Conservation (phyloP, 2,329 filamentous ascomycete genomes). For the Diaporthe aspalathi region DNA sequence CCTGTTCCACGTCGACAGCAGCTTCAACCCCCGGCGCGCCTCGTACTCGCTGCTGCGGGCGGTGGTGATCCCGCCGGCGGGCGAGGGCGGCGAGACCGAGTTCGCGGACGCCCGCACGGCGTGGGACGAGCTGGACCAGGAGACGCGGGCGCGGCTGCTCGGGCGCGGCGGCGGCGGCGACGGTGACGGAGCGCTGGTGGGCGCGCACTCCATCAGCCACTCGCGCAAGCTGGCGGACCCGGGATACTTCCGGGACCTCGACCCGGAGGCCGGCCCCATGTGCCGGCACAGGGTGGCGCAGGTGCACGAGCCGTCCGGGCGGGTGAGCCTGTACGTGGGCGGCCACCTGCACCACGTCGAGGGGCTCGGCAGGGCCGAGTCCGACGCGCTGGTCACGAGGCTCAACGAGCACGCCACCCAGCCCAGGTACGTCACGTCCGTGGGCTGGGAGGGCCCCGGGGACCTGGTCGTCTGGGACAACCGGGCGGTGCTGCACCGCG, state of each 20-base stretch:
- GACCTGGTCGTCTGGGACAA: slow-evolving; percentile 72
- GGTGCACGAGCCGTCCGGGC: slow-evolving; percentile 61
- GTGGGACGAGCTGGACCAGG: slow-evolving; percentile 56
- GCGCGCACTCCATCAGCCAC: slow-evolving; percentile 63
- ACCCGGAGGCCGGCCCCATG: slow-evolving; percentile 53
- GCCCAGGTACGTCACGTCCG: slow-evolving; percentile 57
- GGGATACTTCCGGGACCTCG: slow-evolving; percentile 58
- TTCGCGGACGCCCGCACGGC: slow-evolving; percentile 66
- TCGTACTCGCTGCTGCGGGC: slow-evolving; percentile 64
- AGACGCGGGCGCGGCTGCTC: slow-evolving; percentile 50
- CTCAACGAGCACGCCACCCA: slow-evolving; percentile 61
- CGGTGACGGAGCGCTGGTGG: slow-evolving; percentile 53
- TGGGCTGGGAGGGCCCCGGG: slow-evolving; percentile 60
- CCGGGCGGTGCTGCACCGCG: slow-evolving; percentile 65
- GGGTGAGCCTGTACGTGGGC: slow-evolving; percentile 65
- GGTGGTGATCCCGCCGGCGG: slow-evolving; percentile 59
- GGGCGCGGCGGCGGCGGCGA: slow-evolving; percentile 47
- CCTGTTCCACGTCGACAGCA: slow-evolving; percentile 66
- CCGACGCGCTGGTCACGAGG: slow-evolving; percentile 50
- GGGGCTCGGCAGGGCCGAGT: slow-evolving; percentile 44
- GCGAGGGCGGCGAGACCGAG: slow-evolving; percentile 61
- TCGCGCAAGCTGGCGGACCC: slow-evolving; percentile 64
- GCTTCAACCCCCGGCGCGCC: slow-evolving; percentile 65
- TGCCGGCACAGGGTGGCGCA: slow-evolving; percentile 61
- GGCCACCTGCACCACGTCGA: slow-evolving; percentile 66